phyloP scores from a whole-genome alignment of 306 rosid genomes.

The Trifolium subterraneum region DNA sequence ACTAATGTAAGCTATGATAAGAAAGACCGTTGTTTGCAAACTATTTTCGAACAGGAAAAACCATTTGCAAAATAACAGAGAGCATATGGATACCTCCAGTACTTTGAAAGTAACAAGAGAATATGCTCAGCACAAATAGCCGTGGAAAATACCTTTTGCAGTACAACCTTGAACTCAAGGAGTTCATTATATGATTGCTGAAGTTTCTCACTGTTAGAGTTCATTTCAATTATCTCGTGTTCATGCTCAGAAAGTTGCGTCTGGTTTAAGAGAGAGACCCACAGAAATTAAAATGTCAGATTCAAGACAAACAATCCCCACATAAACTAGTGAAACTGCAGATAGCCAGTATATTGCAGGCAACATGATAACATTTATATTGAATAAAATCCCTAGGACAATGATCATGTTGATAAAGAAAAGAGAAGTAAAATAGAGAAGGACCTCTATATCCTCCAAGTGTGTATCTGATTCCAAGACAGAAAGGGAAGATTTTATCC shows the following conservation, averaged over 20 bases:
- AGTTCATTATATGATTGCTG: slow-evolving; percentile 94
- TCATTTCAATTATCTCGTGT: slow-evolving; percentile 91
- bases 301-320: slow-evolving; percentile 40
- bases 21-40: slow-evolving; percentile 20
- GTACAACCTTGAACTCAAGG: slow-evolving; percentile 91
- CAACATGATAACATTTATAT: slow-evolving; percentile 35
- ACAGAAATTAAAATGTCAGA: slow-evolving; percentile 41
- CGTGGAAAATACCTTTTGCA: slow-evolving; percentile 78
- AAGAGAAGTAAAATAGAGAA: slow-evolving; percentile 39
- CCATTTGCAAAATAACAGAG: slow-evolving; percentile 10
- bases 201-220: slow-evolving; percentile 89
- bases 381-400: slow-evolving; percentile 32
- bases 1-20: slow-evolving; percentile 24
- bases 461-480: slow-evolving; percentile 71
- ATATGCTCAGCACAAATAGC: slow-evolving; percentile 36
- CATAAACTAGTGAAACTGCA: slow-evolving; percentile 21
- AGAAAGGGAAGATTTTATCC: slow-evolving; percentile 59
- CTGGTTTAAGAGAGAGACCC: slow-evolving; percentile 54
- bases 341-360: slow-evolving; percentile 30
- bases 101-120: slow-evolving; percentile 18
- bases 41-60: slow-evolving; percentile 31
- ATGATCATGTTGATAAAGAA: slow-evolving; percentile 28
- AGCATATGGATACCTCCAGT: slow-evolving; percentile 1
- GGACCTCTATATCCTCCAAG: slow-evolving; percentile 92
- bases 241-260: slow-evolving; percentile 92